A percentile compares a stretch with the other conserved stretches of the same genome.
Conservation (phyloP, 306 rosid species). For the Medicago arabica region DNA sequence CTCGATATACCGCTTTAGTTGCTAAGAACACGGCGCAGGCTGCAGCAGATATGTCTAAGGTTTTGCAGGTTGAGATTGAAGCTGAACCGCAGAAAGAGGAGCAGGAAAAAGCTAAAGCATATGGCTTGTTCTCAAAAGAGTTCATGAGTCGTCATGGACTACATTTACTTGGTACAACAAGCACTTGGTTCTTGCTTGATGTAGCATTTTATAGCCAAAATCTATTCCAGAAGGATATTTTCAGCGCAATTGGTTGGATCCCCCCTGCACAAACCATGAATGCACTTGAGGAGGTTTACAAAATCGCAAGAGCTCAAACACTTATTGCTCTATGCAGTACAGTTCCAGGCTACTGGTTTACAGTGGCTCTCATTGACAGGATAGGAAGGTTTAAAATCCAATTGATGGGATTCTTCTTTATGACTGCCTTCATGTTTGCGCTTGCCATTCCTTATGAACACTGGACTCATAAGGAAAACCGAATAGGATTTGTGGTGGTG, state of each 20-base stretch:
- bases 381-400: slow-evolving; percentile 75
- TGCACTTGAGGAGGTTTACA: slow-evolving; percentile 72
- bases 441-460: slow-evolving; percentile 85
- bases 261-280: slow-evolving; percentile 75
- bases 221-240: slow-evolving; percentile 80
- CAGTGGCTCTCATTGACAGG: slow-evolving; percentile 72
- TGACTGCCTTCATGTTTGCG: slow-evolving; percentile 85
- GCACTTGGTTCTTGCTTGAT: slow-evolving; percentile 83
- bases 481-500: slow-evolving; percentile 66
- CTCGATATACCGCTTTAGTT: slow-evolving; percentile 79
- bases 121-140: slow-evolving; percentile 65
- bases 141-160: slow-evolving; percentile 66
- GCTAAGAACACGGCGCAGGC: slow-evolving; percentile 69
- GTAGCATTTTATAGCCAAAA: slow-evolving; percentile 81
- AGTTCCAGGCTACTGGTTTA: slow-evolving; percentile 84
- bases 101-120: slow-evolving; percentile 32
- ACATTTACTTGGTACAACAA: slow-evolving; percentile 76
- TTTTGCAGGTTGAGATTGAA: slow-evolving; percentile 68
- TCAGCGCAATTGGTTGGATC: slow-evolving; percentile 84
- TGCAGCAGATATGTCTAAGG: slow-evolving; percentile 77
- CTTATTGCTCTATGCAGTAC: slow-evolving; percentile 81
- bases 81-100: slow-evolving; percentile 48
- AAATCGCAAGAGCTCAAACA: slow-evolving; percentile 76
- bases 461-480: slow-evolving; percentile 75
- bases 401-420: slow-evolving; percentile 83